These are phyloP conservation scores for Colletotrichum sp. DNA, from an alignment of 2,329 filamentous ascomycete species.

Conservation along the genomic window DNA sequence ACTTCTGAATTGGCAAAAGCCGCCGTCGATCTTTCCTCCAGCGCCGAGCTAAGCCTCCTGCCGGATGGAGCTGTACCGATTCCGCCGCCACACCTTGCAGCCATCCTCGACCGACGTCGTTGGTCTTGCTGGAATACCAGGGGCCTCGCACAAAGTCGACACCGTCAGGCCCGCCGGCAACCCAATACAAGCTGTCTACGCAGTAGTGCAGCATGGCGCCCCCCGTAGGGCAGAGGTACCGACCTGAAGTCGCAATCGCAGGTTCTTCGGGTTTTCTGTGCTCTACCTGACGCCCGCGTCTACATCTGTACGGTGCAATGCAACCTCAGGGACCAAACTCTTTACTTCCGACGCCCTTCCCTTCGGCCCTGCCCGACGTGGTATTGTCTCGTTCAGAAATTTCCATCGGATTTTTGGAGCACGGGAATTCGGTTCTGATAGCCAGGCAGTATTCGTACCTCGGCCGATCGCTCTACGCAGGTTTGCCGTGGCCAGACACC, in stretches of 20 bases:
- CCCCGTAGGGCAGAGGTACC: background rate
- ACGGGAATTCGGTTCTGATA: background rate
- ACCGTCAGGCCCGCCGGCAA: background rate
- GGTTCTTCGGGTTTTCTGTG: background rate
- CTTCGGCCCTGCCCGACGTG: background rate
- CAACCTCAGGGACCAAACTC: background rate
- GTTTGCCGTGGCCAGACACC: background rate
- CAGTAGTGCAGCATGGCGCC: background rate
- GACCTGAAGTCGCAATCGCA: background rate
- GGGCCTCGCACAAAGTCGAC: background rate
- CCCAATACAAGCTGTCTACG: background rate
- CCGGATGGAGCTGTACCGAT: constrained; percentile 5
- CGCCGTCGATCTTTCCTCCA: constrained; percentile 13
- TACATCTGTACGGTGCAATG: background rate
- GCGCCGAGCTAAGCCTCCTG: constrained; percentile 7
- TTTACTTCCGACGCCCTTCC: background rate
- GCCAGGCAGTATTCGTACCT: background rate
- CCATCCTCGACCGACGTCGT: background rate
- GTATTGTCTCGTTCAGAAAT: background rate
- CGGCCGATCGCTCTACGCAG: background rate
- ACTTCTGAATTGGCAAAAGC: constrained; percentile 10
- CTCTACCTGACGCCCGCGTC: background rate
- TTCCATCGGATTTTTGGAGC: background rate
- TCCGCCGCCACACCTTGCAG: background rate
- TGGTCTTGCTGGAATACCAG: background rate